Conservation (phyloP, 164 flowering plant genomes). For the Cinnamomum micranthum region DNA sequence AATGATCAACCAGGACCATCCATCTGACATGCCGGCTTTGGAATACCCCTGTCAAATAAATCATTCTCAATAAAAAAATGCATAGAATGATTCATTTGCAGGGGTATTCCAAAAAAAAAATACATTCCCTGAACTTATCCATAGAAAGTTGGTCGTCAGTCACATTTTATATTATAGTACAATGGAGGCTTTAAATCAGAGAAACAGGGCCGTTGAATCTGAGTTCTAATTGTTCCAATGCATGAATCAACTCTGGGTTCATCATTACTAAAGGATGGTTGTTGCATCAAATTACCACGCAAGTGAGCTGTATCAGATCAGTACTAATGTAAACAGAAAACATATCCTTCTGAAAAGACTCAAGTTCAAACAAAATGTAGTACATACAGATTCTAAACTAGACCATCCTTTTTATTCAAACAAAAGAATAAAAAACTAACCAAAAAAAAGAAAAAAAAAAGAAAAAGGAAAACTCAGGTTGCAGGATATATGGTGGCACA, state of each 20-base stretch:
- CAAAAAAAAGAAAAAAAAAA: too few relatives aligned
- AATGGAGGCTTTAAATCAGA: background rate
- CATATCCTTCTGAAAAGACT: too few relatives aligned
- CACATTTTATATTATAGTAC: background rate
- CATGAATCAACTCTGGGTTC: background rate
- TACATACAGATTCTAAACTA: too few relatives aligned
- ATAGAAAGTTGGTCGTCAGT: background rate
- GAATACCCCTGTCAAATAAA: background rate
- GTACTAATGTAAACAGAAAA: too few relatives aligned
- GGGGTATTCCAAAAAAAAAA: too few relatives aligned
- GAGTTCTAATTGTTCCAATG: background rate
- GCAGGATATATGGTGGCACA: too few relatives aligned
- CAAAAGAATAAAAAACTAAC: too few relatives aligned
- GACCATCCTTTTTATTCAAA: too few relatives aligned
- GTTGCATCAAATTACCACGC: background rate
- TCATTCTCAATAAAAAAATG: background rate
- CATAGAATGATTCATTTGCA: background rate
- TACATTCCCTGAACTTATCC: background rate
- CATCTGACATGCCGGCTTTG: background rate
- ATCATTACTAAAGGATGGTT: background rate
- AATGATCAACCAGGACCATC: background rate
- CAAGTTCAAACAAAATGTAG: too few relatives aligned
- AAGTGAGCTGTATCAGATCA: too few relatives aligned
- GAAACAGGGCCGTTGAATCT: background rate
- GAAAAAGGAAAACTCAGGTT: too few relatives aligned